Conservation (phyloP, 106 monocot species). For the Dioscorea zingiberensis region DNA sequence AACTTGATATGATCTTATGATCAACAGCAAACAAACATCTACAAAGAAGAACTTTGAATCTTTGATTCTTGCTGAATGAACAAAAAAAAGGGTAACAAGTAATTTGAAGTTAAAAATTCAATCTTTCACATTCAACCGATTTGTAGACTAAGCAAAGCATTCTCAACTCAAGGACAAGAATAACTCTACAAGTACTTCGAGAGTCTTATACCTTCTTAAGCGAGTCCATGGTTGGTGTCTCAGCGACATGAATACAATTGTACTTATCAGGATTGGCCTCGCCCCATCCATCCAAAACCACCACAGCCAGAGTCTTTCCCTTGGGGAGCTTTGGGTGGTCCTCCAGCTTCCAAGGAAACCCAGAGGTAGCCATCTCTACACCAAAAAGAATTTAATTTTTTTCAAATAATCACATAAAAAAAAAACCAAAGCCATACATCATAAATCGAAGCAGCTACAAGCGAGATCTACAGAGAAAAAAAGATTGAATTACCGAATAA, state of each 20-base stretch:
- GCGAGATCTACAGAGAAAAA: background rate
- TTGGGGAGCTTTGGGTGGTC: slow-evolving; percentile 73
- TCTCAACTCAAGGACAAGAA: too few species aligned
- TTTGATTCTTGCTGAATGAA: too few species aligned
- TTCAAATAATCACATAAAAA: background rate
- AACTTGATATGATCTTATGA: too few species aligned
- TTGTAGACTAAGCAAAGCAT: too few species aligned
- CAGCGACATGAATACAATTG: slow-evolving; percentile 69
- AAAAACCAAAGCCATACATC: background rate
- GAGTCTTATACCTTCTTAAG: slow-evolving; percentile 39
- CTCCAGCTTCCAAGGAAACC: slow-evolving; percentile 46
- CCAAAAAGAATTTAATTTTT: too few species aligned
- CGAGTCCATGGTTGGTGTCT: slow-evolving; percentile 78
- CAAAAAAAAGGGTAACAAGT: too few species aligned
- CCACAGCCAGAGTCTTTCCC: slow-evolving; percentile 59
- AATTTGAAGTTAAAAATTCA: too few species aligned
- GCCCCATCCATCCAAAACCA: slow-evolving; percentile 82
- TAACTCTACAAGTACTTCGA: too few species aligned
- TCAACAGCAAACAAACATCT: too few species aligned
- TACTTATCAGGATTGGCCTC: slow-evolving; percentile 67
- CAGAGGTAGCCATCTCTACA: slow-evolving; percentile 37
- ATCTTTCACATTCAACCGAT: too few species aligned
- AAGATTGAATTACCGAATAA: background rate
- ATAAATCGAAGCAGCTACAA: background rate
- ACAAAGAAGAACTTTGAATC: too few species aligned